These are phyloP conservation scores for Alternaria gansuensis DNA, from an alignment of 2,329 filamentous ascomycete species.

Conservation along the genomic window DNA sequence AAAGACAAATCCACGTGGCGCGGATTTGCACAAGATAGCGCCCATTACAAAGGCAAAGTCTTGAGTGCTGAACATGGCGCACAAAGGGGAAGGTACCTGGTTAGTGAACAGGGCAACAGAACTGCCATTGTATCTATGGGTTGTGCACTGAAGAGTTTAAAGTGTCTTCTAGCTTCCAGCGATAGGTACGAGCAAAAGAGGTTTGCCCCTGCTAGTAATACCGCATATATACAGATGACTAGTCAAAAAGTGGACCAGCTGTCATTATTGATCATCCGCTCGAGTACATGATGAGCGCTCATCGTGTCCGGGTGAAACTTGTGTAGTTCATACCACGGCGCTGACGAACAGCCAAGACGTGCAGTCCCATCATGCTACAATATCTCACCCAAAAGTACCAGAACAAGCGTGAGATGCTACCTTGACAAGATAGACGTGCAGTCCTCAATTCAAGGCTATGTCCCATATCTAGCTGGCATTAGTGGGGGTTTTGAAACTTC, in stretches of 20 bases:
- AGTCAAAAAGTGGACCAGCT: constrained; percentile 10
- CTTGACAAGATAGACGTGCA: constrained; percentile 23
- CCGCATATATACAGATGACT: constrained; percentile 15
- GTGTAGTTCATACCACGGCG: constrained; percentile 3
- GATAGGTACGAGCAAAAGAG: constrained; percentile 1
- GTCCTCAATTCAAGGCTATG: constrained; percentile 13
- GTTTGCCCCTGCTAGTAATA: constrained; percentile 9
- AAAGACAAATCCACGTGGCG: constrained; percentile 31
- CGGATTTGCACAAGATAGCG: constrained; percentile 15
- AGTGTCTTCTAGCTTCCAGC: constrained; percentile 7
- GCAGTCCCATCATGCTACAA: constrained; percentile 3
- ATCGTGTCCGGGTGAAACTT: background rate
- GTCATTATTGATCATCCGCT: constrained; percentile 8
- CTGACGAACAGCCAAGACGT: constrained; percentile 6
- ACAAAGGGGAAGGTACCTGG: background rate
- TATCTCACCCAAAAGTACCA: constrained; percentile 10
- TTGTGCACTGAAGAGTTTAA: constrained; percentile 10
- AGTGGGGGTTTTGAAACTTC: constrained; percentile 36
- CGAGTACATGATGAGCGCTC: constrained; percentile 7
- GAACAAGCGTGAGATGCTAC: constrained; percentile 27
- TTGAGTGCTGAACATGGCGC: background rate
- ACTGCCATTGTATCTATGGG: constrained; percentile 18
- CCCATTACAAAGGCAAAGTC: background rate
- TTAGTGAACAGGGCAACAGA: constrained; percentile 4
- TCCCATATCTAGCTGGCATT: constrained; percentile 36